A percentile compares a stretch with the other conserved stretches of the same genome.
These are phyloP conservation scores for Akanthomyces uredinophilus DNA, from an alignment of 2,329 filamentous ascomycete species.

Conservation along the genomic window DNA sequence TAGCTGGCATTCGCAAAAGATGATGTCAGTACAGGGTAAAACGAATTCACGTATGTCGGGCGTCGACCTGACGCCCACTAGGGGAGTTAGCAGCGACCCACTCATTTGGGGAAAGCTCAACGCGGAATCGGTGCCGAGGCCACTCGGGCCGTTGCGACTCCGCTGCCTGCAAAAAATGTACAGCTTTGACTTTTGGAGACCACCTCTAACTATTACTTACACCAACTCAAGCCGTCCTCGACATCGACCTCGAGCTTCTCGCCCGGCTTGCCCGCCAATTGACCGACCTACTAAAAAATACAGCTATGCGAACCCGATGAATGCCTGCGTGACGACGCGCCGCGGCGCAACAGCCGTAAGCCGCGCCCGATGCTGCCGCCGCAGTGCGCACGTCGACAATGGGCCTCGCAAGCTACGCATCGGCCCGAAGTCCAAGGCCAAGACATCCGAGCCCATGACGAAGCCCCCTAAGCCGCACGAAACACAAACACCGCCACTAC, in stretches of 20 bases:
- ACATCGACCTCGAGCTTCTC: background rate
- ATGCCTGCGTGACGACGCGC: conserved; percentile 22
- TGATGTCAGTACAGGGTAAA: conserved; percentile 8
- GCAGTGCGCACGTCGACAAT: conserved; percentile 17
- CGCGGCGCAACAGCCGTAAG: conserved; percentile 21
- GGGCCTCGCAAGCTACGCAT: conserved; percentile 16
- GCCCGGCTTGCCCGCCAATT: background rate
- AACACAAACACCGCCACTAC: background rate
- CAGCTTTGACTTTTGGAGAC: background rate
- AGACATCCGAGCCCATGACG: conserved; percentile 19
- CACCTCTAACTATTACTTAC: background rate
- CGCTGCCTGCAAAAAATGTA: conserved; percentile 7
- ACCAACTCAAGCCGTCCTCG: background rate
- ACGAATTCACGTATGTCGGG: background rate
- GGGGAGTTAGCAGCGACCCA: conserved; percentile 3
- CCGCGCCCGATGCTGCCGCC: conserved; percentile 24
- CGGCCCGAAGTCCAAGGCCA: conserved; percentile 21
- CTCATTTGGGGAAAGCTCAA: background rate
- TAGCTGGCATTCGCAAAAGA: background rate
- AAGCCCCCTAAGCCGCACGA: conserved; percentile 29
- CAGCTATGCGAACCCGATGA: conserved; percentile 26
- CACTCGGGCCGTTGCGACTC: conserved; percentile 11
- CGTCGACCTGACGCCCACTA: background rate
- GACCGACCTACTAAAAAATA: too few species aligned
- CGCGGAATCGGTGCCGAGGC: conserved; percentile 5